phyloP scores from a whole-genome alignment of 805 yeast species.

The Wickerhamiella occidentalis region DNA sequence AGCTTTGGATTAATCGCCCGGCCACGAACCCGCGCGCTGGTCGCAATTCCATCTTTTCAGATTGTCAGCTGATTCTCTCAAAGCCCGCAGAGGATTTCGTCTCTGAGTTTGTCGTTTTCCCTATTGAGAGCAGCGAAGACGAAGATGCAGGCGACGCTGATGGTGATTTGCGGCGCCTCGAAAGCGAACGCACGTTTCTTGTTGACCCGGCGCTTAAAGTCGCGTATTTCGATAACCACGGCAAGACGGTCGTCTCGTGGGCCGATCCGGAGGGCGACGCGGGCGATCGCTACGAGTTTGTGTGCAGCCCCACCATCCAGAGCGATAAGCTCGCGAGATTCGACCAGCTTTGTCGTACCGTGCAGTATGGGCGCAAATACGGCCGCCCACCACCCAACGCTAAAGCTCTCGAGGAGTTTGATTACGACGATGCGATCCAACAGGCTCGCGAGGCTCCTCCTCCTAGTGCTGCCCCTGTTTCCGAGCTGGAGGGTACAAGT shows the following conservation, averaged over 20 bases:
- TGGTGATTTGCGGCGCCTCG: constrained; percentile 22
- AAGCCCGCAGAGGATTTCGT: constrained; percentile 52
- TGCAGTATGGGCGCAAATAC: constrained; percentile 68
- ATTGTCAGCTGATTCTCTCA: constrained; percentile 62
- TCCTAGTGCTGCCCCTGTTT: constrained; percentile 9
- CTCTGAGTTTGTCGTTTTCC: constrained; percentile 59
- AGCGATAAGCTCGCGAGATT: constrained; percentile 44
- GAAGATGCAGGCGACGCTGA: constrained; percentile 36
- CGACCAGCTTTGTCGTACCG: constrained; percentile 46
- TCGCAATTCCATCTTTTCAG: constrained; percentile 57
- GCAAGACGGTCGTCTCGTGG: constrained; percentile 60
- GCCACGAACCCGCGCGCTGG: constrained; percentile 79
- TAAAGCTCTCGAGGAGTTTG: constrained; percentile 47
- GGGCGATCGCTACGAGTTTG: constrained; percentile 74
- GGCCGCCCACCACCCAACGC: constrained; percentile 35
- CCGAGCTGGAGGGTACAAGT: constrained; percentile 20
- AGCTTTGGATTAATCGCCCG: constrained; percentile 58
- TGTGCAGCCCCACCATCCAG: constrained; percentile 47
- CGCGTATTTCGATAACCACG: constrained; percentile 42
- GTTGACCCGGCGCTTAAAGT: constrained; percentile 51
- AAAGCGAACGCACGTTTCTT: constrained; percentile 51
- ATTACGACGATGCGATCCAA: constrained; percentile 27
- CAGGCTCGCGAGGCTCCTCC: constrained; percentile 9
- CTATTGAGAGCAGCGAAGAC: constrained; percentile 42
- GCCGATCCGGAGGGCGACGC: constrained; percentile 71